A percentile compares a stretch with the other conserved stretches of the same genome.
Evolutionary conservation across 192 early-diverging fungal genomes (phyloP).

Genomic region (Entomortierella parvispora): DNA sequence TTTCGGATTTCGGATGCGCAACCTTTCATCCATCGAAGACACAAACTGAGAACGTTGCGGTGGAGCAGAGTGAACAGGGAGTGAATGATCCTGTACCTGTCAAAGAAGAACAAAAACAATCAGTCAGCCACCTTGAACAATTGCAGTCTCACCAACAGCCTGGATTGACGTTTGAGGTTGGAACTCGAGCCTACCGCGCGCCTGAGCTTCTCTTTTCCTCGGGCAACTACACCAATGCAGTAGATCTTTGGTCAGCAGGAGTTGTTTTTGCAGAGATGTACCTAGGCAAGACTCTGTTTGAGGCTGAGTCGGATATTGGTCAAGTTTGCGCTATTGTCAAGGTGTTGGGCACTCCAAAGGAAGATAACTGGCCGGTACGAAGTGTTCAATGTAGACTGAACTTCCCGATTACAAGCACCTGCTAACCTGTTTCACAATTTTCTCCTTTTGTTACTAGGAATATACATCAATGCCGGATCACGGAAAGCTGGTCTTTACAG

Average conservation of each 20-base stretch:
- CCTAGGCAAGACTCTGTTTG: conserved; percentile 42
- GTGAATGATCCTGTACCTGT: background rate
- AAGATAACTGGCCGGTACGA: conserved; percentile 55
- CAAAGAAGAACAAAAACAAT: no score
- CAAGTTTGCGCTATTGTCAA: conserved; percentile 58
- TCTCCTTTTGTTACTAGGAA: conserved; percentile 18
- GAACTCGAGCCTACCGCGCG: conserved; percentile 57
- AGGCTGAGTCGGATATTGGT: conserved; percentile 58
- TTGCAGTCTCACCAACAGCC: background rate
- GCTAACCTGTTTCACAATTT: background rate
- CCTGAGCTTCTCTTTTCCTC: conserved; percentile 60
- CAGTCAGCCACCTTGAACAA: background rate
- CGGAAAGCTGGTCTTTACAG: conserved; percentile 38
- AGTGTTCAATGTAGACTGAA: background rate
- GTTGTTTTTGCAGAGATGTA: conserved; percentile 62
- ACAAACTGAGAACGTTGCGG: background rate
- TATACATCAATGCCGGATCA: conserved; percentile 39
- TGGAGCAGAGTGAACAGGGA: background rate
- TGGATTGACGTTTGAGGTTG: conserved; percentile 47
- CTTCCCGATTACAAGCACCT: background rate
- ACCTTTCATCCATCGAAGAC: background rate
- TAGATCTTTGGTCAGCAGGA: conserved; percentile 63
- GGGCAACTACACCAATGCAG: conserved; percentile 48
- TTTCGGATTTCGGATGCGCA: conserved; percentile 47
- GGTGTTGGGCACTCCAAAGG: conserved; percentile 52